A percentile compares a stretch with the other conserved stretches of the same genome.
Evolutionary conservation across 108 stramenopile genomes (phyloP).

Genomic region (Skeletonema grethae): DNA sequence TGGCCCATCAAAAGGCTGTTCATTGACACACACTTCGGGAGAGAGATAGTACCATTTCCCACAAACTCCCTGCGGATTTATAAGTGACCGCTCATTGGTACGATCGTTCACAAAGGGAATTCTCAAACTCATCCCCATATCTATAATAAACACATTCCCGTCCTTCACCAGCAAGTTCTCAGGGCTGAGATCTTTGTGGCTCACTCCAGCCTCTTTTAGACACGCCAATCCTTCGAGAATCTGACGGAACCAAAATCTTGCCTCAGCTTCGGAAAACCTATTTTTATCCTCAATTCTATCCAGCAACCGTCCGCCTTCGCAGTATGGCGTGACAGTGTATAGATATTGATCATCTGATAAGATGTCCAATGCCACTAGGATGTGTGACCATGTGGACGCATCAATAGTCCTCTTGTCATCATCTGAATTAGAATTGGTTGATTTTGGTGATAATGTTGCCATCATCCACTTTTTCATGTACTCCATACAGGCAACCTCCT

Average conservation of each 20-base stretch:
- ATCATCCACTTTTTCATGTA: conserved; percentile 3
- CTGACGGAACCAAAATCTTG: conserved; percentile 70
- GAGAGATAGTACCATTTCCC: conserved; percentile 86
- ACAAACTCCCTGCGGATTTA: conserved; percentile 61
- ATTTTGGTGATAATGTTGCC: not conserved
- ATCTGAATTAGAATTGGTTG: not conserved
- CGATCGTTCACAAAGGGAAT: conserved; percentile 44
- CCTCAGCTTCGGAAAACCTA: conserved; percentile 53
- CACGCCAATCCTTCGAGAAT: conserved; percentile 56
- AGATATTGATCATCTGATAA: conserved; percentile 54
- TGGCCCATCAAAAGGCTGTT: conserved; percentile 69
- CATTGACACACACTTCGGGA: conserved; percentile 59
- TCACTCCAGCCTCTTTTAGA: conserved; percentile 46
- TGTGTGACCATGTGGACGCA: not conserved
- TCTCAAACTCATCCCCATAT: conserved; percentile 79
- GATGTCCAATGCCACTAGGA: conserved; percentile 4
- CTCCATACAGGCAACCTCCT: conserved; percentile 84
- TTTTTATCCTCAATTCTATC: conserved; percentile 12
- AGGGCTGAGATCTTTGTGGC: conserved; percentile 70
- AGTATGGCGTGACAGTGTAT: conserved; percentile 69
- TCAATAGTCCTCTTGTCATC: not conserved
- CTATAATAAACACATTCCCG: conserved; percentile 58
- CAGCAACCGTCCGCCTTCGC: conserved; percentile 52
- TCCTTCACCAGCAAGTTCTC: conserved; percentile 70
- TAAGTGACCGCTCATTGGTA: conserved; percentile 30